A percentile compares a stretch with the other conserved stretches of the same genome.
Conservation (phyloP, 306 rosid genomes). For the Cicer pinnatifidum region DNA sequence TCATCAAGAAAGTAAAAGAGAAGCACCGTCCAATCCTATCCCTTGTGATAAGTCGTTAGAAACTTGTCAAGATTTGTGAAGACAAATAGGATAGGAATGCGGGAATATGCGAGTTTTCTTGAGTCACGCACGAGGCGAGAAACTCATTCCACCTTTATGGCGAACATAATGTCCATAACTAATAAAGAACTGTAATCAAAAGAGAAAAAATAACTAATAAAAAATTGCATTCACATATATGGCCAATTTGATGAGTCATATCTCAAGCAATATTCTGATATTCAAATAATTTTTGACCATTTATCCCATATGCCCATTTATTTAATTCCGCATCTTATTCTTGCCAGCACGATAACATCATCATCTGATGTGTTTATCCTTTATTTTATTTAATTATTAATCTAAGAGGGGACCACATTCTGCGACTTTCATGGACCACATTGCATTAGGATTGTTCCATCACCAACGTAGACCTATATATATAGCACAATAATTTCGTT, state of each 20-base stretch:
- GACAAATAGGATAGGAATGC: no score
- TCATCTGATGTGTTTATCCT: slow-evolving; percentile 5
- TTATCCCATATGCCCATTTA: neutral
- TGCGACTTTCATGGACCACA: slow-evolving; percentile 6
- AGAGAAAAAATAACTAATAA: neutral
- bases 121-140: neutral
- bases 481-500: slow-evolving; percentile 5
- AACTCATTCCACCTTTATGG: slow-evolving; percentile 18
- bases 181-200: neutral
- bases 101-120: no score
- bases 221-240: neutral
- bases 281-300: neutral
- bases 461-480: slow-evolving; percentile 28
- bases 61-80: no score
- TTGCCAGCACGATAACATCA: slow-evolving; percentile 22
- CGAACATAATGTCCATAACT: slow-evolving; percentile 13
- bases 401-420: slow-evolving; percentile 30
- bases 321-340: neutral
- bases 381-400: neutral
- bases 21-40: no score
- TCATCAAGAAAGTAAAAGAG: no score
- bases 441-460: neutral
- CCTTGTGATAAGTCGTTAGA: no score
- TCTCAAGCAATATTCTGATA: neutral
- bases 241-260: slow-evolving; percentile 13